Evolutionary conservation across 148 eudicot species (phyloP), one percentile per base, ranked within the genome.

Genomic region (Salicornia ramosissima): DNA sequence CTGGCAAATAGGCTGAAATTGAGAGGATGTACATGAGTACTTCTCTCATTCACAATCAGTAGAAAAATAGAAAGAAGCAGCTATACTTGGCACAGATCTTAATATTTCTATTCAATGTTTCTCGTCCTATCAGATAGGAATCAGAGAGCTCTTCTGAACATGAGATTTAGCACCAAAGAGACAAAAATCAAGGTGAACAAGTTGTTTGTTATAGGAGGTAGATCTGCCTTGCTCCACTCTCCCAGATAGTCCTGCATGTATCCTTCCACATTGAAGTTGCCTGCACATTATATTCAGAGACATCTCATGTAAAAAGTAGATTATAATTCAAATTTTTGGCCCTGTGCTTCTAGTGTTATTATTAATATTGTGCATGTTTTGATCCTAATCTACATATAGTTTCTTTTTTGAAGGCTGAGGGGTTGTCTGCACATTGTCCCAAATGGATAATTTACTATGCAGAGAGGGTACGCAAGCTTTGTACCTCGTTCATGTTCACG

Each of bases 261-360:
- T 29, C 71, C 78, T 54, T 74, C 81, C 43, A 79, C 81, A 61
- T 81, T 77, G 78, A 84, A 84, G 64, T 84, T 75, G 16, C 85
- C 87, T 81, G 77, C 75, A 65, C 40, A 68, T 6, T 39, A 53
- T 59, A 1, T 60, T 71, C 22, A 34, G 54, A 51, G 10, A 58
- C 15, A 51, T 58, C 28, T 53, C 56, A 21, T 24, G 28, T 33
- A 14, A 30, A 60, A 3, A 4, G 40, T 46, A 55, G 40, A n/a
- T 2, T 25, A 40, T 11, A 58, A 28, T 2, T 1, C 3, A 25
- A 49, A 36, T 29, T 31, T 2, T 10, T 46, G 30, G 31, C n/a
- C 18, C 58, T 46, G 28, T 74, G 29, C 10, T 12, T 47, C 50
- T 33, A 39, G 6, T 65, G 67, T 57, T 58, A 26, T 21, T 33